Conservation (phyloP, 352 stramenopile genomes). For the Globisporangium nodosum region DNA sequence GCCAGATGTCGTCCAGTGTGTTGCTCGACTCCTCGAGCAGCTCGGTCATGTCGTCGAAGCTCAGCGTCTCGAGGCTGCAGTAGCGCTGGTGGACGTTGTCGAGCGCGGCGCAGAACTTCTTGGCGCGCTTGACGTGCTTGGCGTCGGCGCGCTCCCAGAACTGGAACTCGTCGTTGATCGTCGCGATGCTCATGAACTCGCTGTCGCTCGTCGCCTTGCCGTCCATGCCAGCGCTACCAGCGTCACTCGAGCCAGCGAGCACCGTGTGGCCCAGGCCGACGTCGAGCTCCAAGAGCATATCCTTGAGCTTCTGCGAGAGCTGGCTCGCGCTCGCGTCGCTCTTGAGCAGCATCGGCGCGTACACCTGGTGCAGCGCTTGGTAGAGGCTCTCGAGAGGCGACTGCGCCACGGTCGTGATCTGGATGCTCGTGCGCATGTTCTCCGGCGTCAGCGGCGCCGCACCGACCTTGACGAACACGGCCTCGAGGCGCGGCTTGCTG, state of each 20-base stretch:
- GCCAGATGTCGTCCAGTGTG: conserved; percentile 88
- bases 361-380: conserved; percentile 76
- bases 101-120: conserved; percentile 75
- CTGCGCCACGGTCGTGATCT: conserved; percentile 61
- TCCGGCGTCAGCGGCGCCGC: conserved; percentile 42
- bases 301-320: conserved; percentile 78
- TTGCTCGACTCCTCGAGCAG: conserved; percentile 84
- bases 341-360: conserved; percentile 64
- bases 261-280: conserved; percentile 42
- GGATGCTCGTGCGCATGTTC: conserved; percentile 69
- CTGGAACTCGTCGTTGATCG: conserved; percentile 79
- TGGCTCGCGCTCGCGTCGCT: conserved; percentile 34
- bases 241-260: conserved; percentile 16
- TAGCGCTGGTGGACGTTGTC: conserved; percentile 84
- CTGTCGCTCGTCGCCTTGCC: conserved; percentile 12
- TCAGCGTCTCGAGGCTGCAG: conserved; percentile 47
- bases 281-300: conserved; percentile 74
- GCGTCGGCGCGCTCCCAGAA: conserved; percentile 78
- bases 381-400: conserved; percentile 79
- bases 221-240: conserved; percentile 2
- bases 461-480: conserved; percentile 64
- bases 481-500: conserved; percentile 10
- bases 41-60: conserved; percentile 76
- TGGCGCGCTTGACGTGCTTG: conserved; percentile 50
- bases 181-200: conserved; percentile 74